Conservation (phyloP, 768 basidiomycete genomes). For the Hypsizygus marmoreus region DNA sequence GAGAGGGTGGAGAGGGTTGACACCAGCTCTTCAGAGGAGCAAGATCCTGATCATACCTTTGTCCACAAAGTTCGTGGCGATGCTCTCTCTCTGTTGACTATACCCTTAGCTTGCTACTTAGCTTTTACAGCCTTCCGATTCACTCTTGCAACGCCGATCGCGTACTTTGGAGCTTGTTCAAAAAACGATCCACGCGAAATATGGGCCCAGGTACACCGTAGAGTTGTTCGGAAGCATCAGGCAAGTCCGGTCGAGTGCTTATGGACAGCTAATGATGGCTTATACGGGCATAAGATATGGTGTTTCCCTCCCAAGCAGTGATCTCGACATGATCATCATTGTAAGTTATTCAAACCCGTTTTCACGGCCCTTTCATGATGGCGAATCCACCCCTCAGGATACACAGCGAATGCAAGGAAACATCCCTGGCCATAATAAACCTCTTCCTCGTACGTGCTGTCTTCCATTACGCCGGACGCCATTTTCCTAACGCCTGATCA, state of each 20-base stretch:
- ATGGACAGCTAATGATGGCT: no score
- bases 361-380: no score
- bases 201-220: slow-evolving; percentile 35
- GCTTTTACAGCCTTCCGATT: background rate
- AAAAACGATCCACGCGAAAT: slow-evolving; percentile 25
- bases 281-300: no score
- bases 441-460: slow-evolving; percentile 11
- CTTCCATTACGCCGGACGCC: background rate
- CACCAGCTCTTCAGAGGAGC: no score
- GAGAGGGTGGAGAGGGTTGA: no score
- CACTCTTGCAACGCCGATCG: no score
- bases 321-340: slow-evolving; percentile 54
- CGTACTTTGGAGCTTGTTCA: slow-evolving; percentile 25
- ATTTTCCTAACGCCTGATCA: slow-evolving; percentile 5
- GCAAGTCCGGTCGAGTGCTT: no score
- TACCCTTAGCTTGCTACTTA: no score
- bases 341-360: slow-evolving; percentile 35
- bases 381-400: slow-evolving; percentile 27
- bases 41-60: no score
- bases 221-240: slow-evolving; percentile 50
- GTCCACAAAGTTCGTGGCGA: no score
- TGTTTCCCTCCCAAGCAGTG: slow-evolving; percentile 39
- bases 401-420: slow-evolving; percentile 19
- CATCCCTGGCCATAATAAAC: slow-evolving; percentile 4
- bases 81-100: no score